Evolutionary conservation across 352 stramenopile species (phyloP).

Genomic region (Phytophthora litchii): DNA sequence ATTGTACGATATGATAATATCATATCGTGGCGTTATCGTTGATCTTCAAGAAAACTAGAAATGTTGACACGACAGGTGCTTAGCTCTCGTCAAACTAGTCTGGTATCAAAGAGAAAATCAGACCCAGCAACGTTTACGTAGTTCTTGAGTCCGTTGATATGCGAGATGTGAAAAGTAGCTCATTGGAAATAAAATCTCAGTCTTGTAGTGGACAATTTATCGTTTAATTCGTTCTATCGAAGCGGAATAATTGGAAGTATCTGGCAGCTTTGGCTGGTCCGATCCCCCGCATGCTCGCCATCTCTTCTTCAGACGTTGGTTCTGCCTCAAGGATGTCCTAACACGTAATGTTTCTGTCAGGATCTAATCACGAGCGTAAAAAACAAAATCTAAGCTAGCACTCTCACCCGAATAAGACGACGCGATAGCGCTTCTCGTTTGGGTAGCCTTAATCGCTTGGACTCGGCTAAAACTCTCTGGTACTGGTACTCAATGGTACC

Average conservation of each 20-base stretch:
- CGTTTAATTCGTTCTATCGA: constrained; percentile 5
- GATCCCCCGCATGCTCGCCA: constrained; percentile 68
- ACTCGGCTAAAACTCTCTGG: constrained; percentile 53
- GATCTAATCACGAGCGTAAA: too few species aligned
- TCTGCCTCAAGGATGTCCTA: constrained; percentile 56
- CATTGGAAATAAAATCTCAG: too few species aligned
- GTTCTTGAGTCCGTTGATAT: too few species aligned
- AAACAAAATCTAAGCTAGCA: background rate
- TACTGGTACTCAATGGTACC: constrained; percentile 66
- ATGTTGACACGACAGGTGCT: too few species aligned
- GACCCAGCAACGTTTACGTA: too few species aligned
- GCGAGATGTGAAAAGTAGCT: too few species aligned
- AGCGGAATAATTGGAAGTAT: constrained; percentile 58
- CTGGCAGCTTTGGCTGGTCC: constrained; percentile 50
- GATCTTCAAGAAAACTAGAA: too few species aligned
- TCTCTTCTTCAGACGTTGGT: constrained; percentile 57
- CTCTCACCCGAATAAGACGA: constrained; percentile 47
- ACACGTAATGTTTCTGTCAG: background rate
- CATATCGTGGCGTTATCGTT: too few species aligned
- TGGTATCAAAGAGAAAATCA: too few species aligned
- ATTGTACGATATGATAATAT: too few species aligned
- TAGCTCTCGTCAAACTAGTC: too few species aligned
- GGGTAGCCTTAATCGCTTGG: constrained; percentile 44
- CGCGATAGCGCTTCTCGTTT: constrained; percentile 68
- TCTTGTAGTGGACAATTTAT: too few species aligned